Base-by-base conservation (phyloP, 129 eudicot species). In the Escallonia rubra region DNA sequence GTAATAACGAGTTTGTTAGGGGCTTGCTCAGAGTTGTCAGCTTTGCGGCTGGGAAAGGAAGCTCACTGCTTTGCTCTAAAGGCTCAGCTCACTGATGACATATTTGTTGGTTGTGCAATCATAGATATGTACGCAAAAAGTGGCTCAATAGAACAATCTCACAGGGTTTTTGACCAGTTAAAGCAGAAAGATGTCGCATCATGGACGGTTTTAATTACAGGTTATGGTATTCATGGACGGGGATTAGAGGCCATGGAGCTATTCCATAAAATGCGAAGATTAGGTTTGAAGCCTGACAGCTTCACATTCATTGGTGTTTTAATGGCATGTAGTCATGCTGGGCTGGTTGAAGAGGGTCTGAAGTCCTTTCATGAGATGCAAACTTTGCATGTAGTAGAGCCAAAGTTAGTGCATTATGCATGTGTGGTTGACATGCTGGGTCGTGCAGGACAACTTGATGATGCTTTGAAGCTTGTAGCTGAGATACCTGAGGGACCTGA, bases 121-220 rank as follows among this genome's bases (percentile, higher is more conserved):
- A 73, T 87, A 70, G 85, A 87, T 78, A 81, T 87, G 95, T 87
- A 87, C 46, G 82, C 87, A 15, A 82, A 87, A 52, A 67, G 80
- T 57, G 90, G 95, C 51, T 73, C 70, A 63, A 64, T 87, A 70
- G 77, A 81, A 76, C 65, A 67, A 57, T 74, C 87, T 14, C 72
- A 64, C 41, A 71, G 60, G 65, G 78, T 81, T 46, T 87, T 87
- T 55, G 65, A 74, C 54, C 82, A 47, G 59, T 50, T 72, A 34
- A 67, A 58, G 47, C 66, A 78, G 69, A 81, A 61, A 39, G 78
- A 84, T 49, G 64, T 74, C 10, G 81, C 80, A 64, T 46, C 83
- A 50, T 87, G 85, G 90, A 73, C 87, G 0, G 82, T 68, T 77
- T 42, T 87, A 54, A 87, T 87, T 63, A 38, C 95, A 38, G 90